Conservation (phyloP, 2,329 filamentous ascomycete genomes). For the Cladosporium phlei region DNA sequence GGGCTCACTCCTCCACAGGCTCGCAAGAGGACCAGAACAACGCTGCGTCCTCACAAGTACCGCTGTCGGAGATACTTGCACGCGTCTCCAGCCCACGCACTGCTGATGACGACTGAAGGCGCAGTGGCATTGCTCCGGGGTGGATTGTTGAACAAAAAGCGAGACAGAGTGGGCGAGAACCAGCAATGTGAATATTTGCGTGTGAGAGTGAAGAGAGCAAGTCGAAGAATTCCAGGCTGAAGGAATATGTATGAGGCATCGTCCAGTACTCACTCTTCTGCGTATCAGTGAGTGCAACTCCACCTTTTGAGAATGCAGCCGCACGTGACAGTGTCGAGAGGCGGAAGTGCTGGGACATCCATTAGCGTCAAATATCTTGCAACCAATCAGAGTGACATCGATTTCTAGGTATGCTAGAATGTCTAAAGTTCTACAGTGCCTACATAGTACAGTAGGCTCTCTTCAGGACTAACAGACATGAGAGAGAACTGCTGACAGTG, state of each 20-base stretch:
- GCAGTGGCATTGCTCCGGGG: background rate
- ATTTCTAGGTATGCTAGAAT: too few species aligned
- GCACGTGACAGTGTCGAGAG: too few species aligned
- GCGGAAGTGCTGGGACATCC: too few species aligned
- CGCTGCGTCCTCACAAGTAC: slow-evolving; percentile 12
- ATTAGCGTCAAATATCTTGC: too few species aligned
- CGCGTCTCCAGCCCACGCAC: slow-evolving; percentile 5
- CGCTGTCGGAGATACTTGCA: background rate
- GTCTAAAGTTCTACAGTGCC: too few species aligned
- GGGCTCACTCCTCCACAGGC: too few species aligned
- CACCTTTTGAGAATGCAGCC: background rate
- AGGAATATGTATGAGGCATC: background rate
- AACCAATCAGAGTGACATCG: too few species aligned
- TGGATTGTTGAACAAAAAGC: background rate
- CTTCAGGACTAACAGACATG: too few species aligned
- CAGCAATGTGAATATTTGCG: too few species aligned
- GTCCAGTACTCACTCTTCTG: slow-evolving; percentile 11
- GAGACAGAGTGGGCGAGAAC: too few species aligned
- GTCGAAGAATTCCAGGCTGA: background rate
- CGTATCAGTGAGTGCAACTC: slow-evolving; percentile 9
- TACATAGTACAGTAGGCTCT: too few species aligned
- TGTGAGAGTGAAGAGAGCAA: background rate
- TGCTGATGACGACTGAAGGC: slow-evolving; percentile 1
- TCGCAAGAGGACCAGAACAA: slow-evolving; percentile 1
- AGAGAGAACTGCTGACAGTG: too few species aligned